Percentiles rank a stretch among this genome's conserved stretches.
Conservation (phyloP, 257 asterid genomes). For the Ballota nigra region DNA sequence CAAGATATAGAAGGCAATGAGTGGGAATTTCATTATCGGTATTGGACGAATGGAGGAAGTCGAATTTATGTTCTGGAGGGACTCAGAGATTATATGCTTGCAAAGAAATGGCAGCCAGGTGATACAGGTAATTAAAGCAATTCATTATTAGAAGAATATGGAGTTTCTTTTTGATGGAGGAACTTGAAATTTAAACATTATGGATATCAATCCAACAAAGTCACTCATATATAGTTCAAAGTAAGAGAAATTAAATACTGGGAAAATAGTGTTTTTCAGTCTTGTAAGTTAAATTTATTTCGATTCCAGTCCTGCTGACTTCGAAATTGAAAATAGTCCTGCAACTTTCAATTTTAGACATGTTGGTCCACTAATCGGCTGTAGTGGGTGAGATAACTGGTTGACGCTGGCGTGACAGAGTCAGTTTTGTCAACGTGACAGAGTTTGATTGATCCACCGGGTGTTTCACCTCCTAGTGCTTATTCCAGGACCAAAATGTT, state of each 20-base stretch:
- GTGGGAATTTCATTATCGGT: slow-evolving; percentile 64
- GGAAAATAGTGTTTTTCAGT: too few relatives aligned
- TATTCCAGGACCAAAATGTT: too few relatives aligned
- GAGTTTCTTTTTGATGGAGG: not conserved
- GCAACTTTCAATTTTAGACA: too few relatives aligned
- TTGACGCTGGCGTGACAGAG: too few relatives aligned
- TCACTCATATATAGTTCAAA: not conserved
- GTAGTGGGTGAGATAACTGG: too few relatives aligned
- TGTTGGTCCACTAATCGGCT: too few relatives aligned
- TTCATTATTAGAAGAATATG: not conserved
- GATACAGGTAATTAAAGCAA: slow-evolving; percentile 51
- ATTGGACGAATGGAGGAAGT: slow-evolving; percentile 53
- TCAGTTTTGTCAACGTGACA: too few relatives aligned
- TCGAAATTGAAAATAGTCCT: too few relatives aligned
- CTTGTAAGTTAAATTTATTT: too few relatives aligned
- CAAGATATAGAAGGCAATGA: slow-evolving; percentile 67
- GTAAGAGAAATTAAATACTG: not conserved
- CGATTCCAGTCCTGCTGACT: too few relatives aligned
- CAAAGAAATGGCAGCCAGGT: slow-evolving; percentile 67
- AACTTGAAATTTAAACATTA: not conserved
- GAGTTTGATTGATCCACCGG: too few relatives aligned
- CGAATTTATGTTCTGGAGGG: slow-evolving; percentile 69
- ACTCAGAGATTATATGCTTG: slow-evolving; percentile 57
- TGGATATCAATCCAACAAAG: not conserved
- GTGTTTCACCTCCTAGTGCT: too few relatives aligned